A percentile compares a stretch with the other conserved stretches of the same genome.
phyloP scores from a whole-genome alignment of 2,329 filamentous ascomycete species.

The Lecanoromycetidae sp. region DNA sequence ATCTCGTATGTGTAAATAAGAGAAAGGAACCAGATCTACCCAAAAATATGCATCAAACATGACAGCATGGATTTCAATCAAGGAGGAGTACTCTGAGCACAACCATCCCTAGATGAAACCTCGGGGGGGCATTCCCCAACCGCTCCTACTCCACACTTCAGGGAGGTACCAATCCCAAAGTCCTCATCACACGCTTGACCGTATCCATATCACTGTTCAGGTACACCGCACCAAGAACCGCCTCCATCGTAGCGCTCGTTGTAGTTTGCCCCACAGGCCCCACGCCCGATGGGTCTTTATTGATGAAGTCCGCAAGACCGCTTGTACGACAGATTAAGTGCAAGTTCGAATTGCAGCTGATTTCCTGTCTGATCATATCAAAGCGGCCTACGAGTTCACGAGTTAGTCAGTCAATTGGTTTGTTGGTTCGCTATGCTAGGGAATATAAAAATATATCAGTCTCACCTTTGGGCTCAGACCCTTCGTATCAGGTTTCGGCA shows the following conservation, averaged over 20 bases:
- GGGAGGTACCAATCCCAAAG: background rate
- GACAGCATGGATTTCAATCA: no score
- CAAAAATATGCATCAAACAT: no score
- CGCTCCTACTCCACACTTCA: background rate
- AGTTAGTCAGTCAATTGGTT: background rate
- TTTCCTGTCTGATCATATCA: background rate
- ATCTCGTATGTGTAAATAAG: no score
- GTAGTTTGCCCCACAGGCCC: background rate
- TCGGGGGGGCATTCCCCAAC: no score
- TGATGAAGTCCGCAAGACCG: background rate
- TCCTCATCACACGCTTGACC: slow-evolving; percentile 4
- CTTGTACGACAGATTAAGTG: background rate
- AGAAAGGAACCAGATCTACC: no score
- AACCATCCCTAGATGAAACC: no score
- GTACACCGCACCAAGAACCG: slow-evolving; percentile 7
- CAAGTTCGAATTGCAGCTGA: slow-evolving; percentile 4
- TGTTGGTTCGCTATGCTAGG: no score
- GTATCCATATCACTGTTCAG: background rate
- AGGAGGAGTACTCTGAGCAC: no score
- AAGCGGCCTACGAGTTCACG: background rate
- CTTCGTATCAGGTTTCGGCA: background rate
- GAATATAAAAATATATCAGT: background rate
- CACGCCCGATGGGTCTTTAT: background rate
- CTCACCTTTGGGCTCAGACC: background rate
- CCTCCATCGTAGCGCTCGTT: slow-evolving; percentile 8